Conservation (phyloP, 257 asterid genomes). For the Penstemon davidsonii region DNA sequence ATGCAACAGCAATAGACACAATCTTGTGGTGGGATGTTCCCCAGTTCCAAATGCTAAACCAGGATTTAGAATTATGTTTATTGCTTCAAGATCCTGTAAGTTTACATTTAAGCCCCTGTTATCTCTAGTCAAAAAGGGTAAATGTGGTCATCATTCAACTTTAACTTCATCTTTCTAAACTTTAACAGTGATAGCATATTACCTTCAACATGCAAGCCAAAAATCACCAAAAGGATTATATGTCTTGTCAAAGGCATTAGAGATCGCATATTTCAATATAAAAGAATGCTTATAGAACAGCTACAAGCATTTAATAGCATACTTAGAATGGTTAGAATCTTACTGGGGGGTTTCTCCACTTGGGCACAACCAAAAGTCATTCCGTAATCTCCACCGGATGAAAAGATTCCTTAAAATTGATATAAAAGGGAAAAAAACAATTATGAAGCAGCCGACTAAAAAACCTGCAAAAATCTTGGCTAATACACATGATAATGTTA, state of each 20-base stretch:
- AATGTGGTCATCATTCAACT: background rate
- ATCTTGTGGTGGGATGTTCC: constrained; percentile 87
- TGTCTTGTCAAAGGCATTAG: background rate
- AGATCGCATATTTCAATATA: background rate
- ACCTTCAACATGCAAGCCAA: background rate
- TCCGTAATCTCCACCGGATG: constrained; percentile 71
- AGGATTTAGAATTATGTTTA: constrained; percentile 74
- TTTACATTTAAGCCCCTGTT: constrained; percentile 18
- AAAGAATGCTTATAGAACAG: background rate
- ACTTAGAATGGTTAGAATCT: constrained; percentile 35
- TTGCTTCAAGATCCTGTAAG: constrained; percentile 67
- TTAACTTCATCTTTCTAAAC: background rate
- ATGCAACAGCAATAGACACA: constrained; percentile 73
- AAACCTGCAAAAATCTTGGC: background rate
- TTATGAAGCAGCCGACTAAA: background rate
- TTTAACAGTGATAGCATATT: background rate
- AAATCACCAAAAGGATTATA: background rate
- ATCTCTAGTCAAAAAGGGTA: background rate
- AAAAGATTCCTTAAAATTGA: constrained; percentile 69
- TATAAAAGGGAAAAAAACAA: background rate
- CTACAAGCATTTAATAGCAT: background rate
- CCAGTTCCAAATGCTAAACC: constrained; percentile 99
- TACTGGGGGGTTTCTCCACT: constrained; percentile 84
- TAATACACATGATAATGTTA: background rate
- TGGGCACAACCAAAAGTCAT: constrained; percentile 92